phyloP scores from a whole-genome alignment of 2,329 filamentous ascomycete genomes.

The Diaporthe sp. region DNA sequence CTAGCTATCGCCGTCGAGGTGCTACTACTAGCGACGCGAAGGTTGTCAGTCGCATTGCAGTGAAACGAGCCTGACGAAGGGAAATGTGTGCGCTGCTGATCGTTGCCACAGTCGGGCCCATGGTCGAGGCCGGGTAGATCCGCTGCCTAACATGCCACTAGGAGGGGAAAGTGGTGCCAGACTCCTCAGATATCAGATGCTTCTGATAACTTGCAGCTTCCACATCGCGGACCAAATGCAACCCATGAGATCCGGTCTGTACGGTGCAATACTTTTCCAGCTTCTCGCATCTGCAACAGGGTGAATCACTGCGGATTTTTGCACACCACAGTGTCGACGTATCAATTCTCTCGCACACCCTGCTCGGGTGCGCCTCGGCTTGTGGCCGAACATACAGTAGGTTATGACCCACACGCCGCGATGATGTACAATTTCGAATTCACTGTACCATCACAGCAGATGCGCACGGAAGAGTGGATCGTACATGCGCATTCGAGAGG shows the following conservation, averaged over 20 bases:
- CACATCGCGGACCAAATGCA: not conserved
- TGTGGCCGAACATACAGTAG: conserved; percentile 32
- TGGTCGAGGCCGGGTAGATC: conserved; percentile 38
- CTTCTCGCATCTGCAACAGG: not conserved
- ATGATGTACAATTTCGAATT: conserved; percentile 21
- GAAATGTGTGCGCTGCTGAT: conserved; percentile 21
- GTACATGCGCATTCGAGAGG: conserved; percentile 10
- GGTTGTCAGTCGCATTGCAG: conserved; percentile 14
- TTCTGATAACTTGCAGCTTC: conserved; percentile 27
- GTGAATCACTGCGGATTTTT: not conserved
- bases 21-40: not conserved
- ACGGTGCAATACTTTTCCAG: conserved; percentile 4
- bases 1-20: conserved; percentile 7
- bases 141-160: conserved; percentile 36
- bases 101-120: conserved; percentile 12
- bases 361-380: conserved; percentile 27
- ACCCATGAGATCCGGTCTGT: conserved; percentile 14
- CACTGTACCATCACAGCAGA: not conserved
- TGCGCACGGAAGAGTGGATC: not conserved
- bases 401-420: conserved; percentile 1
- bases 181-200: conserved; percentile 34
- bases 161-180: conserved; percentile 37
- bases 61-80: conserved; percentile 14
- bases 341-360: conserved; percentile 15
- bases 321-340: conserved; percentile 21